phyloP scores from a whole-genome alignment of 495 filamentous ascomycete genomes.

The Talaromyces adpressus region DNA sequence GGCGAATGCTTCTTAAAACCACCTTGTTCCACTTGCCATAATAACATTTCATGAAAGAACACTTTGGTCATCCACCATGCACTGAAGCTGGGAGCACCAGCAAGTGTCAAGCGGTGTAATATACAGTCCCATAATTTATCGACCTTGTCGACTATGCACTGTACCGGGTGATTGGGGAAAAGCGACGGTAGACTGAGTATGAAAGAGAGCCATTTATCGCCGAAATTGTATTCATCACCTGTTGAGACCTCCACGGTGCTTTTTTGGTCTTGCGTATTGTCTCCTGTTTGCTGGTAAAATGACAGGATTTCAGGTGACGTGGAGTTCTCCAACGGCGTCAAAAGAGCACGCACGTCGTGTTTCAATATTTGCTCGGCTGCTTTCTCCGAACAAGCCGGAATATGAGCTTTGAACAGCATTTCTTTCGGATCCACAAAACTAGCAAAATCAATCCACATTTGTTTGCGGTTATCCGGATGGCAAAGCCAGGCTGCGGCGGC shows the following conservation, averaged over 20 bases:
- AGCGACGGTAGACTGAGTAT: constrained; percentile 63
- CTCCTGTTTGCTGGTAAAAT: constrained; percentile 30
- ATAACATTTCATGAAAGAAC: constrained; percentile 92
- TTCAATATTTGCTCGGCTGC: constrained; percentile 62
- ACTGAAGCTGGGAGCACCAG: constrained; percentile 77
- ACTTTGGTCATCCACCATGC: constrained; percentile 98
- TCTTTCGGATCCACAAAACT: constrained; percentile 63
- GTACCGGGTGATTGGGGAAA: constrained; percentile 63
- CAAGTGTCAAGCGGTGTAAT: constrained; percentile 56
- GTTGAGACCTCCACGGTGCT: constrained; percentile 28
- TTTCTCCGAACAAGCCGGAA: constrained; percentile 31
- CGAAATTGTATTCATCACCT: constrained; percentile 53
- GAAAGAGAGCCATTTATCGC: constrained; percentile 82
- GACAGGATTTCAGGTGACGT: constrained; percentile 23
- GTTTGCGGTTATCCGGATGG: constrained; percentile 42
- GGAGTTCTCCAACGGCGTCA: constrained; percentile 40
- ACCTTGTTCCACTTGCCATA: constrained; percentile 86
- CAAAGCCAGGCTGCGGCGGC: constrained; percentile 42
- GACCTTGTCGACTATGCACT: constrained; percentile 44
- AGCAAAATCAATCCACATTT: constrained; percentile 93
- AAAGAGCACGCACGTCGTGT: constrained; percentile 63
- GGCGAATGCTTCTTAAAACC: constrained; percentile 71
- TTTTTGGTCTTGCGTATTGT: constrained; percentile 27
- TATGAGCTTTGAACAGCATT: constrained; percentile 37
- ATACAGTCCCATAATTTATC: constrained; percentile 40